A percentile compares a stretch with the other conserved stretches of the same genome.
Evolutionary conservation across 106 monocot species (phyloP).

Genomic region (Acorus gramineus): DNA sequence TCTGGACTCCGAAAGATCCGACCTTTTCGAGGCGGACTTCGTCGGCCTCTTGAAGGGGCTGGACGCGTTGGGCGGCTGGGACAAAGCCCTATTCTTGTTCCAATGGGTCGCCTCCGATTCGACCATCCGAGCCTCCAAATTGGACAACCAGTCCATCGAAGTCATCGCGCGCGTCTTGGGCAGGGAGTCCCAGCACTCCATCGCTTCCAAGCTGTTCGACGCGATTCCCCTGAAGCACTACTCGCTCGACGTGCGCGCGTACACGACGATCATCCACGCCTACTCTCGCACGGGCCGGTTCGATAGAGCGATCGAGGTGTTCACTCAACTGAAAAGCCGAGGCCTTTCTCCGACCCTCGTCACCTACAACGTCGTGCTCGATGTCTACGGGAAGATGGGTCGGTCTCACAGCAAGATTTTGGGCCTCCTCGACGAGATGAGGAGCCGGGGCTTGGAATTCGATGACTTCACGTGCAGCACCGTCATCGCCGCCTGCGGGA

Average conservation of each 20-base stretch:
- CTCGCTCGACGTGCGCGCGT: conserved; percentile 59
- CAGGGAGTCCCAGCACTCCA: conserved; percentile 39
- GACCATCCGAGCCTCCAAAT: conserved; percentile 3
- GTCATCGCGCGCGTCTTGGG: conserved; percentile 39
- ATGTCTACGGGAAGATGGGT: conserved; percentile 65
- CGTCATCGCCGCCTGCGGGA: conserved; percentile 76
- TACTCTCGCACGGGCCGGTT: conserved; percentile 34
- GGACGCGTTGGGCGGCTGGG: conserved; percentile 42
- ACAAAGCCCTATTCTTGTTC: conserved; percentile 45
- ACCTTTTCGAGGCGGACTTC: conserved; percentile 22
- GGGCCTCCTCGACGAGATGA: conserved; percentile 64
- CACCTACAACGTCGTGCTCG: conserved; percentile 86
- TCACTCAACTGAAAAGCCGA: conserved; percentile 37
- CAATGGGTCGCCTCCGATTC: conserved; percentile 31
- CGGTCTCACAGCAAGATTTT: conserved; percentile 52
- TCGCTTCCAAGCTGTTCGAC: conserved; percentile 55
- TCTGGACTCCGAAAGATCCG: conserved; percentile 20
- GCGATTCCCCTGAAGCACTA: conserved; percentile 38
- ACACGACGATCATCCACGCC: conserved; percentile 69
- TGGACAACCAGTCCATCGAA: conserved; percentile 46
- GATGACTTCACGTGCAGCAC: conserved; percentile 93
- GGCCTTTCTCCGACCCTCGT: conserved; percentile 63
- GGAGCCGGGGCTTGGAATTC: conserved; percentile 28
- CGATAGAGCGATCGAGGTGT: conserved; percentile 39
- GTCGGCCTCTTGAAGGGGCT: conserved; percentile 42